Evolutionary conservation across 192 early-diverging fungal species (phyloP), one percentile per base, ranked within the genome.

Genomic region (Backusella circina): DNA sequence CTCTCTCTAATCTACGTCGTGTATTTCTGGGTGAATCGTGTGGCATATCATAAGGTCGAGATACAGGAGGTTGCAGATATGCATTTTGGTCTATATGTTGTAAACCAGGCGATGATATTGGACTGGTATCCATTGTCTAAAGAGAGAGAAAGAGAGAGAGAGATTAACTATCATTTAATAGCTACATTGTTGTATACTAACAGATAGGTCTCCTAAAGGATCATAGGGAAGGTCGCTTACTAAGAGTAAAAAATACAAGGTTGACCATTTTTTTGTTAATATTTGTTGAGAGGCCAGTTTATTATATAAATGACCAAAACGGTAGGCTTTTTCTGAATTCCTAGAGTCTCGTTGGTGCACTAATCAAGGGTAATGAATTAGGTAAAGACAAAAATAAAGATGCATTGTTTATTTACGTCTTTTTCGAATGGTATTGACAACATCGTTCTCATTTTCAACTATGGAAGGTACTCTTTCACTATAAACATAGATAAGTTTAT

Each of bases 381-480:
- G 18, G 15, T 13, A 21, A 69, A 66, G 26, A 66, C 9, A 32
- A 1, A 32, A 66, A n/a, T 18, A 67, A 67, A 67, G 7, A 36
- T n/a, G 13, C 0, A 3, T 47, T 16, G 10, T 21, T 18, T 30
- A 66, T 86, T 80, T 79, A 93, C 92, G 80, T 75, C 88, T 87
- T 79, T 90, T 90, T 77, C 87, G 88, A 67, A 92, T 91, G 18
- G 82, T 73, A 44, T 90, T 88, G 16, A 84, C 87, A 21, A 91
- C 77, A 66, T 88, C 82, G 8, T 85, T 71, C 44, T 88, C 89
- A 73, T 92, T 90, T 12, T 83, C 74, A 2, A 85, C 78, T 16
- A 89, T 73, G 0, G 91, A 75, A 16, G 90, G 84, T 39, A 69
- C 65, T 6, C 10, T 47, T 41, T 78, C 65, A 67, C 77, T 78